A percentile compares a stretch with the other conserved stretches of the same genome.
Evolutionary conservation across 192 early-diverging fungal genomes (phyloP).

Genomic region (Backusella psychrophila): DNA sequence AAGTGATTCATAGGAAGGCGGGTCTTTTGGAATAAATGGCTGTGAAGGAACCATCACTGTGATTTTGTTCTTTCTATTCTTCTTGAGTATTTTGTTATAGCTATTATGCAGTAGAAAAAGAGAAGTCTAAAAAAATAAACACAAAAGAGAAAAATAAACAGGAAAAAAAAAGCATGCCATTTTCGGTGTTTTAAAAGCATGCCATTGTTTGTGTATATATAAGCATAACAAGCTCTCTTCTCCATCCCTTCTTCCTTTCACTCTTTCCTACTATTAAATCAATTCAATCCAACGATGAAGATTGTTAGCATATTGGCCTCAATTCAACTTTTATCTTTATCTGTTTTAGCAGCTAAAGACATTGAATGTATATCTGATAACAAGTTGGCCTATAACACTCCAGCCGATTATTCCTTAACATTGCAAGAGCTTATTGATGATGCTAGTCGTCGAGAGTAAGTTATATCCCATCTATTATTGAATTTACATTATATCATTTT

Average conservation of each 20-base stretch:
- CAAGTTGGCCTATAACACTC: not conserved
- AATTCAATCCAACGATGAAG: not conserved
- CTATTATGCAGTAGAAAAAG: not conserved
- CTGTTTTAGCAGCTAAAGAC: not conserved
- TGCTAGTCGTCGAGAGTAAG: slow-evolving; percentile 10
- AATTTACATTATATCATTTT: not conserved
- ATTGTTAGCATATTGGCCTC: not conserved
- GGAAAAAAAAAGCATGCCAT: not conserved
- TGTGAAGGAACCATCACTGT: slow-evolving; percentile 7
- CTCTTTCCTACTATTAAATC: not conserved
- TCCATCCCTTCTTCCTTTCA: not conserved
- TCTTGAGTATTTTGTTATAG: not conserved
- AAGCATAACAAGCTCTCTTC: not conserved
- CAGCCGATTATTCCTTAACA: not conserved
- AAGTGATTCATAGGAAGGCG: slow-evolving; percentile 31
- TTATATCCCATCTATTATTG: not conserved
- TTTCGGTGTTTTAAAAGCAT: not conserved
- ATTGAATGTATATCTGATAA: not conserved
- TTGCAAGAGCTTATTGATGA: slow-evolving; percentile 16
- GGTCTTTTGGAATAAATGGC: slow-evolving; percentile 18
- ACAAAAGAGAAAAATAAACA: not conserved
- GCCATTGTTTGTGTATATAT: not conserved
- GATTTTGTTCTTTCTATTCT: not conserved
- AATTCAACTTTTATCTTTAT: not conserved
- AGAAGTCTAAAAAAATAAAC: not conserved